A percentile compares a stretch with the other conserved stretches of the same genome.
Conservation (phyloP, 202 grass and related monocot species). For the Schoenoplectus tabernaemontani region DNA sequence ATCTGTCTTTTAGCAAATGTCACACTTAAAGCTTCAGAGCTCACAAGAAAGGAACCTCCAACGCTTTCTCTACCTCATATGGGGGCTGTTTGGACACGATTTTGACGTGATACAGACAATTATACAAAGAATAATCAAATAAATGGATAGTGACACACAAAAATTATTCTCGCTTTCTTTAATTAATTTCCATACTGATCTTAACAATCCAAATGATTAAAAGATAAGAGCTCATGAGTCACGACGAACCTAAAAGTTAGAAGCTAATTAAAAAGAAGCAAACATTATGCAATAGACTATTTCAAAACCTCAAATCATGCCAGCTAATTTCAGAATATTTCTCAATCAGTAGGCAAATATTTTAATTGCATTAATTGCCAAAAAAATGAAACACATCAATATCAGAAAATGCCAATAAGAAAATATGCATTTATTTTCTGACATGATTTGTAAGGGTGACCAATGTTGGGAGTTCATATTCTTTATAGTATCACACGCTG, state of each 20-base stretch:
- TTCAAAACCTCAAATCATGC: neutral
- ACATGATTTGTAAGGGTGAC: too few relatives aligned
- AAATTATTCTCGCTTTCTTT: neutral
- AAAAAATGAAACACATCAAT: too few relatives aligned
- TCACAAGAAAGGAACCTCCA: slow-evolving; percentile 19
- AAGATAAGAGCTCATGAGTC: neutral
- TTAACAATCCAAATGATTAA: neutral
- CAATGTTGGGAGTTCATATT: too few relatives aligned
- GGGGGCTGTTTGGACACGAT: neutral
- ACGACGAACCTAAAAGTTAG: neutral
- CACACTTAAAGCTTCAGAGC: neutral
- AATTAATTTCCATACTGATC: neutral
- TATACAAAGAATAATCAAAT: slow-evolving; percentile 17
- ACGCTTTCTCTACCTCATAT: slow-evolving; percentile 1
- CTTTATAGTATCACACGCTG: too few relatives aligned
- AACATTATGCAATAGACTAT: neutral
- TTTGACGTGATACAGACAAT: slow-evolving; percentile 1
- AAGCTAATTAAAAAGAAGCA: neutral
- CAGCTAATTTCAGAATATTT: too few relatives aligned
- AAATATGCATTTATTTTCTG: too few relatives aligned
- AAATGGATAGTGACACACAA: neutral
- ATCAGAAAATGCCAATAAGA: too few relatives aligned
- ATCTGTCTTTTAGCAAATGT: neutral
- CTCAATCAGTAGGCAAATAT: too few relatives aligned
- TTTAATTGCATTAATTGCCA: too few relatives aligned